Percentiles rank a stretch among this genome's conserved stretches.
These are phyloP conservation scores for Ganoderma multipileum DNA, from an alignment of 1,284 basidiomycete species.

Conservation along the genomic window DNA sequence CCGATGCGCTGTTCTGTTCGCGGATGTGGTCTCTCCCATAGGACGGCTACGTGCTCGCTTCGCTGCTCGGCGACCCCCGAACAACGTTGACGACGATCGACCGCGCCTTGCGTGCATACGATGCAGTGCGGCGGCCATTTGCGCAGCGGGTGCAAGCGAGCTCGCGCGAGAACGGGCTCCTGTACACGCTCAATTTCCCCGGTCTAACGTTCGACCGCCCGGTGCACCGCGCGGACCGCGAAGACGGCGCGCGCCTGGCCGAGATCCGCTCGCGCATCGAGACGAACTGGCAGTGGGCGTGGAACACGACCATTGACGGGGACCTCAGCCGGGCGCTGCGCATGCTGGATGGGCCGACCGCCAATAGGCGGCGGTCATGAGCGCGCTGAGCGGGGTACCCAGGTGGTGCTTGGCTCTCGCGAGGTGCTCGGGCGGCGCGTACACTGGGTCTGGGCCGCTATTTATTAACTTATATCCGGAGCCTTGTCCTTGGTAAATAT, in stretches of 20 bases:
- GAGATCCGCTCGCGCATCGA: conserved; percentile 35
- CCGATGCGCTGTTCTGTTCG: background rate
- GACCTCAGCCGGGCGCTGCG: conserved; percentile 38
- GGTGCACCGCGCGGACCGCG: conserved; percentile 2
- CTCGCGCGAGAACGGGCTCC: conserved; percentile 41
- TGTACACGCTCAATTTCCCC: conserved; percentile 43
- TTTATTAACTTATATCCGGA: background rate
- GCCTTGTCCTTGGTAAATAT: background rate
- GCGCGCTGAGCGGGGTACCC: too few relatives aligned
- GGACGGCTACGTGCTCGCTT: conserved; percentile 50
- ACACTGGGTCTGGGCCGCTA: background rate
- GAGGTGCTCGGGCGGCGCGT: background rate
- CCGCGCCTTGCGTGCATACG: conserved; percentile 48
- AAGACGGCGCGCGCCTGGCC: conserved; percentile 33
- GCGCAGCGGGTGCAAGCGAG: conserved; percentile 41
- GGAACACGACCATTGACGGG: conserved; percentile 45
- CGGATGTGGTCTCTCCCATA: conserved; percentile 19
- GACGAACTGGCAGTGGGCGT: conserved; percentile 49
- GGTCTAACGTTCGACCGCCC: conserved; percentile 33
- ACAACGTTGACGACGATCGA: conserved; percentile 45
- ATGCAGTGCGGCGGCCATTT: conserved; percentile 50
- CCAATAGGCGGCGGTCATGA: background rate
- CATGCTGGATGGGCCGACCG: conserved; percentile 33
- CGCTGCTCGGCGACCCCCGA: conserved; percentile 49
- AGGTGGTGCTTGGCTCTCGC: background rate